Base-by-base conservation (phyloP, 148 eudicot species). In the Cornus suecica region DNA sequence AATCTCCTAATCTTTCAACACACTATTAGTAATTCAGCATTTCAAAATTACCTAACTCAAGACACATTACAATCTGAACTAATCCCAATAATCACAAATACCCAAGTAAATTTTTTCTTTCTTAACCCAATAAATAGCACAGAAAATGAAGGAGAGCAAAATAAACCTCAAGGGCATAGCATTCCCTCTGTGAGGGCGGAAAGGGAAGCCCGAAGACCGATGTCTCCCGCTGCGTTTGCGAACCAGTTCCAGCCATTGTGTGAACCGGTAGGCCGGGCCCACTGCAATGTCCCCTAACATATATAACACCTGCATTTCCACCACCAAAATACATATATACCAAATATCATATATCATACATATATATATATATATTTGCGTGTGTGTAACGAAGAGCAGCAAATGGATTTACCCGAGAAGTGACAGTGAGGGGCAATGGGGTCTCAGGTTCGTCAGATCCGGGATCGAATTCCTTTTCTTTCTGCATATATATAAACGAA, bases 201-300 rank as follows among this genome's bases (percentile, higher is more conserved):
- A 84, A 76, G 97, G 92, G 81, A 93, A 90, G 22, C 98, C 91
- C 1, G 98, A 92, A 31, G 88, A 77, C 24, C 87, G 82, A 77
- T 81, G 79, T 76, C 78, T 86, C 37, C 90, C 83, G 23, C 94
- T 92, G 65, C 99, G 87, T 79, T 90, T 96, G 25, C 99, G 97
- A 67, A 96, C 99, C 79, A 90, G 79, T 77, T 93, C 98, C 80
- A 96, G 80, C 99, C 99, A 95, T 88, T 95, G 98, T 1, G 89
- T 78, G 78, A 91, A 94, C 84, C 92, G 78, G 52, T 83, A 85
- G 13, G 94, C 94, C 1, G 98, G 88, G 23, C 94, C 94, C 7
- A 94, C 82, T 10, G 94, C 88, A 81, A 93, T 91, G 75, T 96
- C 98, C 84, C 94, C 99, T 87, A 96, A 82, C 98, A 96, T 93